These are phyloP conservation scores for Blastobotrys illinoisensis DNA, from an alignment of 1,139 yeast species.

Conservation along the genomic window DNA sequence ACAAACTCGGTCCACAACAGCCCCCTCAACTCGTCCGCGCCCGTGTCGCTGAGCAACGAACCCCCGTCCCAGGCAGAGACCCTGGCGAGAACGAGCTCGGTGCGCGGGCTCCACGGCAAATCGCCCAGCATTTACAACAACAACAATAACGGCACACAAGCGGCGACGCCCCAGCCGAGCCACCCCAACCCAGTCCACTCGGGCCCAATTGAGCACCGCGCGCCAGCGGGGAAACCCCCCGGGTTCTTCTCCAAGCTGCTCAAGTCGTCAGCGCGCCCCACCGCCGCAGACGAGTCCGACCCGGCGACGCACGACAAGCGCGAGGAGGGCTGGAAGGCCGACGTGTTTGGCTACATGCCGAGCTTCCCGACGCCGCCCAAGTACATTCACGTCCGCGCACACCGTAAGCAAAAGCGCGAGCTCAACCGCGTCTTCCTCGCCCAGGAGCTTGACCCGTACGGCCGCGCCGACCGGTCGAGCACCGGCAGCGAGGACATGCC, in stretches of 20 bases:
- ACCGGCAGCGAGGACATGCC: not conserved
- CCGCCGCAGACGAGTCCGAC: constrained; percentile 23
- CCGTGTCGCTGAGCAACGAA: not conserved
- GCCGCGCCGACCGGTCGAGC: constrained; percentile 2
- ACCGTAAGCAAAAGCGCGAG: constrained; percentile 30
- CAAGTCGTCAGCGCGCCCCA: constrained; percentile 22
- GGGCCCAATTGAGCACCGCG: not conserved
- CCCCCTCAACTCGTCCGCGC: constrained; percentile 4
- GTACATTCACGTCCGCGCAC: constrained; percentile 35
- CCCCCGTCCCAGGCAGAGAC: not conserved
- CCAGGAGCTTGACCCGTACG: constrained; percentile 50
- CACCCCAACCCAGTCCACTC: not conserved
- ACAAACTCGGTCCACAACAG: constrained; percentile 7
- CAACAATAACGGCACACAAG: too few species aligned
- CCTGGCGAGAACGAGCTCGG: not conserved
- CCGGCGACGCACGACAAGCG: constrained; percentile 18
- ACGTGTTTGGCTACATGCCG: constrained; percentile 30
- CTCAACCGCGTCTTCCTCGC: constrained; percentile 66
- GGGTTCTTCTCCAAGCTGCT: constrained; percentile 20
- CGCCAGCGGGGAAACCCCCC: not conserved
- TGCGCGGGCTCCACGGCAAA: not conserved
- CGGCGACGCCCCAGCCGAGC: not conserved
- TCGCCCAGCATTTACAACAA: not conserved
- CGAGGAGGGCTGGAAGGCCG: constrained; percentile 34
- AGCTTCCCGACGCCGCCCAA: constrained; percentile 31